These are phyloP conservation scores for Sporisorium sorghi DNA, from an alignment of 1,284 basidiomycete species.

Conservation along the genomic window DNA sequence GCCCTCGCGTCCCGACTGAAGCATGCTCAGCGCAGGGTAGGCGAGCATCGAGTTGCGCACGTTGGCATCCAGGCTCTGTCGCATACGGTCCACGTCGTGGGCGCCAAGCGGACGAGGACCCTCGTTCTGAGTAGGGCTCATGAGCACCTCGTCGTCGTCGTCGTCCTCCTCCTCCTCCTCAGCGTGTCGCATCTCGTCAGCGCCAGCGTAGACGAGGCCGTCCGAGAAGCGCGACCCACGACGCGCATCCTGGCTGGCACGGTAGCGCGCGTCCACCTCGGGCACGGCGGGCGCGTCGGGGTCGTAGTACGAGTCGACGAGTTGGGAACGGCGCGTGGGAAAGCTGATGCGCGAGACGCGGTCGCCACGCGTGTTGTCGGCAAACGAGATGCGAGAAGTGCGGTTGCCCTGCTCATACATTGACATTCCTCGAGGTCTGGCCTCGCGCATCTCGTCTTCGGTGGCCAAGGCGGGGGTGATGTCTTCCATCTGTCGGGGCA, in stretches of 20 bases:
- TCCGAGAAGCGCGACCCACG: slow-evolving; percentile 40
- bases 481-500: slow-evolving; percentile 55
- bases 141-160: slow-evolving; percentile 53
- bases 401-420: slow-evolving; percentile 55
- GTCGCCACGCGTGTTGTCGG: slow-evolving; percentile 57
- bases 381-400: slow-evolving; percentile 56
- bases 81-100: slow-evolving; percentile 52
- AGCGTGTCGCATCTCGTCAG: slow-evolving; percentile 25
- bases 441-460: slow-evolving; percentile 59
- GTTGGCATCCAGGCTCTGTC: slow-evolving; percentile 49
- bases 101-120: slow-evolving; percentile 45
- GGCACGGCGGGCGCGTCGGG: slow-evolving; percentile 56
- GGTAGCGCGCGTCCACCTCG: slow-evolving; percentile 40
- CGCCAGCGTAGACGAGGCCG: slow-evolving; percentile 48
- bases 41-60: slow-evolving; percentile 59
- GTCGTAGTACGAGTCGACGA: slow-evolving; percentile 59
- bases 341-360: slow-evolving; percentile 60
- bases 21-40: slow-evolving; percentile 59
- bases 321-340: slow-evolving; percentile 51
- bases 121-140: slow-evolving; percentile 63
- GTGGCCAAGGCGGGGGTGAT: slow-evolving; percentile 42
- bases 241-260: slow-evolving; percentile 40
- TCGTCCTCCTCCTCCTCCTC: slow-evolving; percentile 53
- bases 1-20: slow-evolving; percentile 47
- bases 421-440: slow-evolving; percentile 48